Percentiles rank a stretch among this genome's conserved stretches.
Evolutionary conservation across 164 flowering plant species (phyloP).

Genomic region (Vitis amurensis): DNA sequence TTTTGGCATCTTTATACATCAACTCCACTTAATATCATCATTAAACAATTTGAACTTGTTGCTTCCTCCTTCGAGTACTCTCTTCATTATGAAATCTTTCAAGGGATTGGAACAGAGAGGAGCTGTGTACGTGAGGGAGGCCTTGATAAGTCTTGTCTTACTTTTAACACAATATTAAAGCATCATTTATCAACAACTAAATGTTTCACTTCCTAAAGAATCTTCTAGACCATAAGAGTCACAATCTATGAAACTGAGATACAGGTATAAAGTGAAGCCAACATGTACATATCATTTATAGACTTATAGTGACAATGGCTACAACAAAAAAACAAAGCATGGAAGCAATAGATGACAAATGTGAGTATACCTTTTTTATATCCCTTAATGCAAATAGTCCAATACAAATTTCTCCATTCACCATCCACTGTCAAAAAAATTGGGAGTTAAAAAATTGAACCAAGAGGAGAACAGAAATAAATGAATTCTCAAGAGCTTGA

Average conservation of each 20-base stretch:
- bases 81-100: too few species aligned
- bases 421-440: slow-evolving; percentile 83
- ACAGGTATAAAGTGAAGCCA: not conserved
- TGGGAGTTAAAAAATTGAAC: not conserved
- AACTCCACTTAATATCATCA: too few species aligned
- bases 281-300: not conserved
- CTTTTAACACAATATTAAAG: not conserved
- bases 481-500: not conserved
- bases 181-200: not conserved
- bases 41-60: too few species aligned
- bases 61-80: too few species aligned
- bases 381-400: slow-evolving; percentile 88
- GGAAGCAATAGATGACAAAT: not conserved
- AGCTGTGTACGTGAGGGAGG: not conserved
- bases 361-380: slow-evolving; percentile 72
- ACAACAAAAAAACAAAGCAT: slow-evolving; percentile 5
- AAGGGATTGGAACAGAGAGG: too few species aligned
- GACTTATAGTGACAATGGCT: not conserved
- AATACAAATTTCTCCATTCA: slow-evolving; percentile 97
- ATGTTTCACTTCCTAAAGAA: not conserved
- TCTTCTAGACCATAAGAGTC: not conserved
- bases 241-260: not conserved
- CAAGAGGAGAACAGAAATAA: not conserved
- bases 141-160: not conserved
- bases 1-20: too few species aligned